Conservation (phyloP, 2,329 filamentous ascomycete species). For the Cryphonectria carpinicola region DNA sequence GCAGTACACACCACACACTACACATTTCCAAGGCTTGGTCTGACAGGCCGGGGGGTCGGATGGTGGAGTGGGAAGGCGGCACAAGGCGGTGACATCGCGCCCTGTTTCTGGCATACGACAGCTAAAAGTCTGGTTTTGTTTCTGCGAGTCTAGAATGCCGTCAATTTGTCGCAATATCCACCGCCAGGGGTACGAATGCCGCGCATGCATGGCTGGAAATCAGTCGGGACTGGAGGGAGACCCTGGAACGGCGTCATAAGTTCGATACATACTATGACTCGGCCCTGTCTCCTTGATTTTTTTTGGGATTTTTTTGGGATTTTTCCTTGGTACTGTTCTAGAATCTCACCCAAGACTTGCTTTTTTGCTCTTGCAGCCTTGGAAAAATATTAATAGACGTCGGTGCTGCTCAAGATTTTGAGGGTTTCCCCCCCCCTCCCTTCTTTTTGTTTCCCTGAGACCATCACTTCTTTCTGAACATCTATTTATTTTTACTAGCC, state of each 20-base stretch:
- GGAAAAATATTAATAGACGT: background rate
- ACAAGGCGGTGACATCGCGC: conserved; percentile 2
- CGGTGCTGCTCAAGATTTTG: background rate
- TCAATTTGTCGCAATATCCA: background rate
- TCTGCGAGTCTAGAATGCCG: background rate
- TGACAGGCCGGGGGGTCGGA: background rate
- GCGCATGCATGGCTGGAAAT: background rate
- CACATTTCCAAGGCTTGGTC: background rate
- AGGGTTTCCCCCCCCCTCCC: background rate
- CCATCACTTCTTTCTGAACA: background rate
- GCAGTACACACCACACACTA: background rate
- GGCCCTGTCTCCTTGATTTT: background rate
- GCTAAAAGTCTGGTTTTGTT: background rate
- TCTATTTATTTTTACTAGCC: background rate
- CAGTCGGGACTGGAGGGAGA: background rate
- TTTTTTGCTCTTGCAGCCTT: background rate
- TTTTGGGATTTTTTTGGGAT: no score
- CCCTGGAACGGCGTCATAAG: conserved; percentile 1
- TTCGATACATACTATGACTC: background rate
- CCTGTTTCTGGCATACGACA: background rate
- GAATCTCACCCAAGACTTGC: background rate
- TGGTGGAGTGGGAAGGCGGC: background rate
- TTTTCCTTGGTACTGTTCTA: background rate
- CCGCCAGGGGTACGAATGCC: background rate
- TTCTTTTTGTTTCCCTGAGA: background rate